Conservation (phyloP, 176 grass and related monocot species). For the Triticum monococcum region DNA sequence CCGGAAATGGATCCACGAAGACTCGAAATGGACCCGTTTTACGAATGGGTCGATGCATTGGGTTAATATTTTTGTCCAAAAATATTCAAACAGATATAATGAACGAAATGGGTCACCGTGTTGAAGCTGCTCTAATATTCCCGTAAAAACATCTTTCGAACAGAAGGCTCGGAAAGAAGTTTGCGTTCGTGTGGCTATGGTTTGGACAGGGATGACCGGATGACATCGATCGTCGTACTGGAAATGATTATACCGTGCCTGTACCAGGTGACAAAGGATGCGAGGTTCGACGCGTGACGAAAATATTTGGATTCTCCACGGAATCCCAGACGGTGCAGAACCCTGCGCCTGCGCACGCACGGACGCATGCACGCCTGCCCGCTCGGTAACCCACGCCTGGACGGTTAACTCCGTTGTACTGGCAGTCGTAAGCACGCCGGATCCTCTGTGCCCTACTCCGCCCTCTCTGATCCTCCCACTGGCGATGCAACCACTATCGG, state of each 20-base stretch:
- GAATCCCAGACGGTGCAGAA: neutral
- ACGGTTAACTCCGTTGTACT: slow-evolving; percentile 38
- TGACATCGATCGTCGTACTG: neutral
- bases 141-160: too few species aligned
- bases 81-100: too few species aligned
- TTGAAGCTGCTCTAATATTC: too few species aligned
- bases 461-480: neutral
- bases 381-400: slow-evolving; percentile 1
- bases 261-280: neutral
- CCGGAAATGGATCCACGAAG: too few species aligned
- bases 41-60: rapidly evolving
- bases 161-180: too few species aligned
- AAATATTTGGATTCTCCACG: slow-evolving; percentile 22
- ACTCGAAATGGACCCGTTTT: too few species aligned
- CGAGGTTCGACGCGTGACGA: neutral
- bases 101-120: too few species aligned
- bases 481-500: too few species aligned
- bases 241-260: neutral
- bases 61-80: too few species aligned
- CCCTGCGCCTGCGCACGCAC: neutral
- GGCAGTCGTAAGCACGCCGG: neutral
- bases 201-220: neutral
- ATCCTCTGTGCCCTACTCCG: neutral
- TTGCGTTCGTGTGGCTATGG: neutral
- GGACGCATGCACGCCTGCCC: neutral